phyloP scores from a whole-genome alignment of 1,139 yeast species.

The Lodderomyces beijingensis region DNA sequence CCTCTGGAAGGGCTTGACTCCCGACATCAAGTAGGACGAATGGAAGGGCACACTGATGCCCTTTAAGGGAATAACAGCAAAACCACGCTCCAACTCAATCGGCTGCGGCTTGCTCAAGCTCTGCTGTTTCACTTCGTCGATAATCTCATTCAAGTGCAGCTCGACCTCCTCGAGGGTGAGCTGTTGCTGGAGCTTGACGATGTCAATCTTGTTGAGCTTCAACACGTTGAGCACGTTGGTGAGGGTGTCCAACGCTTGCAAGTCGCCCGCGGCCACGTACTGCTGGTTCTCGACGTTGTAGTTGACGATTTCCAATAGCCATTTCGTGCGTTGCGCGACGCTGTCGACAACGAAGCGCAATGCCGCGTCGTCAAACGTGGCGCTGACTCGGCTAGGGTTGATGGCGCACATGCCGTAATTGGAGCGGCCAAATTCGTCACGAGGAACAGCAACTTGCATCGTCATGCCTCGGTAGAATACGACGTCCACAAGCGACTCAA shows the following conservation, averaged over 20 bases:
- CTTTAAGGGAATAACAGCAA: constrained; percentile 95
- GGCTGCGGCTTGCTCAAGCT: constrained; percentile 90
- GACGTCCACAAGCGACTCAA: constrained; percentile 95
- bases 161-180: constrained; percentile 84
- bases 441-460: constrained; percentile 99
- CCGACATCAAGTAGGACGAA: constrained; percentile 93
- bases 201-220: constrained; percentile 90
- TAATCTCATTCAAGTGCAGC: constrained; percentile 82
- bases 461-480: constrained; percentile 99
- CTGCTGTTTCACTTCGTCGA: constrained; percentile 76
- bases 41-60: constrained; percentile 99
- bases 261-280: constrained; percentile 97
- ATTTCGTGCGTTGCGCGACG: constrained; percentile 73
- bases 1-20: constrained; percentile 98
- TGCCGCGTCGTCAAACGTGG: constrained; percentile 90
- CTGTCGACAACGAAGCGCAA: constrained; percentile 91
- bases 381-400: constrained; percentile 88
- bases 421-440: constrained; percentile 92
- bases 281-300: constrained; percentile 97
- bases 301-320: constrained; percentile 97
- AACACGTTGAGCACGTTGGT: constrained; percentile 90
- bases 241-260: constrained; percentile 88
- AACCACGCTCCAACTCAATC: constrained; percentile 94
- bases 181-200: constrained; percentile 78
- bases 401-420: constrained; percentile 99